Percentiles rank a stretch among this genome's conserved stretches.
These are phyloP conservation scores for Diaporthe sp. DNA, from an alignment of 2,329 filamentous ascomycete species.

Conservation along the genomic window DNA sequence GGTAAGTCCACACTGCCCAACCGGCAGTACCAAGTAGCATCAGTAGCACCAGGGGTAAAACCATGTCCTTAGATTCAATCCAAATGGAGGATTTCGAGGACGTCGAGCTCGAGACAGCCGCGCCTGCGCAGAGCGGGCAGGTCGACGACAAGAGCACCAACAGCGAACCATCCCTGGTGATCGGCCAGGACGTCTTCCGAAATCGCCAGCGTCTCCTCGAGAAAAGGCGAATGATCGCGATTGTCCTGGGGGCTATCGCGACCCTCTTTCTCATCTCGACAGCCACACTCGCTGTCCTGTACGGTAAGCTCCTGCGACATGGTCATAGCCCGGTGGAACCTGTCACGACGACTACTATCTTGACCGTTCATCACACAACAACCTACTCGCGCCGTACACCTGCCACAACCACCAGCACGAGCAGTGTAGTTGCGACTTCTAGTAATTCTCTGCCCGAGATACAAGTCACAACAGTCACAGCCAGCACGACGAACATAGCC, in stretches of 20 bases:
- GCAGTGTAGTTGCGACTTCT: neutral
- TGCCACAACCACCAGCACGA: neutral
- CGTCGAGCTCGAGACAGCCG: neutral
- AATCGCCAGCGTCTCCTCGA: constrained; percentile 6
- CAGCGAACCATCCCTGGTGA: neutral
- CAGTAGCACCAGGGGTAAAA: neutral
- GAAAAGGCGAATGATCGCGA: neutral
- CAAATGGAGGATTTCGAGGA: neutral
- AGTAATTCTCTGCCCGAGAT: neutral
- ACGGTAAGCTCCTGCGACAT: neutral
- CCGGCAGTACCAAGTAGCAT: neutral
- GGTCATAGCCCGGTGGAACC: neutral
- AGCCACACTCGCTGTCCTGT: neutral
- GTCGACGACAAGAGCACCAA: neutral
- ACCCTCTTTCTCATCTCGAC: neutral
- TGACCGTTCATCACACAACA: neutral
- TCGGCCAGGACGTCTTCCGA: constrained; percentile 3
- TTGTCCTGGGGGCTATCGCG: neutral
- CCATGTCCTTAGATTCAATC: neutral
- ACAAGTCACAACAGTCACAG: neutral
- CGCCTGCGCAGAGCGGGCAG: neutral
- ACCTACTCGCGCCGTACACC: neutral
- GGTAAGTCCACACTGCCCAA: neutral
- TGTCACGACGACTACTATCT: neutral
- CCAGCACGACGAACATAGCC: neutral